Conservation (phyloP, 306 rosid species). For the Cicer judaicum region DNA sequence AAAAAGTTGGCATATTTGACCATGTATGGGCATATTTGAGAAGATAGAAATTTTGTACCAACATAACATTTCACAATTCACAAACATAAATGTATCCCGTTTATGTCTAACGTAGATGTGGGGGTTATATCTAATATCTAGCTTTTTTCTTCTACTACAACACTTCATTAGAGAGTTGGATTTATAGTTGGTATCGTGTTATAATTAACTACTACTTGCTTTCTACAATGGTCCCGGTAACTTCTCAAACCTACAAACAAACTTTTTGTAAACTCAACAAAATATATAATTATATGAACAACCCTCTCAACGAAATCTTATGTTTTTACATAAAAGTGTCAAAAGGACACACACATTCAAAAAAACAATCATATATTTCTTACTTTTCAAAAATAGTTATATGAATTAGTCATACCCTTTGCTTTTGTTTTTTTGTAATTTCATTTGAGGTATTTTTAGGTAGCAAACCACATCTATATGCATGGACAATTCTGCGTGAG, state of each 20-base stretch:
- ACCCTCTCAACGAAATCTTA: no score
- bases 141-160: no score
- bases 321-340: background rate
- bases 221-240: slow-evolving; percentile 16
- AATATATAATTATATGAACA: background rate
- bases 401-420: background rate
- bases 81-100: background rate
- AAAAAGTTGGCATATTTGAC: slow-evolving; percentile 32
- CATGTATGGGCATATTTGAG: slow-evolving; percentile 18
- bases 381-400: background rate
- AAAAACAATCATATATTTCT: background rate
- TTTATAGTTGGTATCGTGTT: slow-evolving; percentile 27
- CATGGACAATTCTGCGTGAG: background rate
- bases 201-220: slow-evolving; percentile 17
- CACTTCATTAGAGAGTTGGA: slow-evolving; percentile 18
- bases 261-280: background rate
- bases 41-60: slow-evolving; percentile 27
- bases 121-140: no score
- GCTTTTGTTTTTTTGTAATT: background rate
- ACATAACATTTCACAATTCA: background rate
- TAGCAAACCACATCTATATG: background rate
- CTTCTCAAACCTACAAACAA: background rate
- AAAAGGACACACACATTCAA: background rate
- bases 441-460: slow-evolving; percentile 7
- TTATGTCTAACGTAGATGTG: no score